These are phyloP conservation scores for Cryphonectria naterciae DNA, from an alignment of 2,329 filamentous ascomycete genomes.

Conservation along the genomic window DNA sequence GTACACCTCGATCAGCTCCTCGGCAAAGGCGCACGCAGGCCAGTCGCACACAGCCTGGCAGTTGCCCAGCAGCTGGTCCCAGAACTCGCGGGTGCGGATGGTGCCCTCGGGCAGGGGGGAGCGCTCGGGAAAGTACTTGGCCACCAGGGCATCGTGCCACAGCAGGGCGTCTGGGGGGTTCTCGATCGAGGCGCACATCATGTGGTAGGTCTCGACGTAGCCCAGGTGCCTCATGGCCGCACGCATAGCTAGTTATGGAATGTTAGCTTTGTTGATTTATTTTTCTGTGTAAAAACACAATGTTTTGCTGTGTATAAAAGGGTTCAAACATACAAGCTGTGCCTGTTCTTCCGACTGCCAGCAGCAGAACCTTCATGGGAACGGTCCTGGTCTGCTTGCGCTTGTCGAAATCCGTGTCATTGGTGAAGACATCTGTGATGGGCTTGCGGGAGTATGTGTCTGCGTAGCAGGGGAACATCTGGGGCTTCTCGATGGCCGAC, in stretches of 20 bases:
- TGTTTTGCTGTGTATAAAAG: neutral
- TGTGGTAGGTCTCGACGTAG: slow-evolving; percentile 72
- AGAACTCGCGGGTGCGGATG: slow-evolving; percentile 60
- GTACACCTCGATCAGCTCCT: slow-evolving; percentile 72
- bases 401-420: slow-evolving; percentile 69
- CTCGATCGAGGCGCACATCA: slow-evolving; percentile 72
- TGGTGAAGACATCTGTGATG: slow-evolving; percentile 64
- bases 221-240: slow-evolving; percentile 68
- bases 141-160: slow-evolving; percentile 69
- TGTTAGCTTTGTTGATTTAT: neutral
- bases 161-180: slow-evolving; percentile 69
- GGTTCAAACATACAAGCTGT: slow-evolving; percentile 63
- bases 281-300: neutral
- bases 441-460: slow-evolving; percentile 45
- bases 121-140: slow-evolving; percentile 58
- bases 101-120: slow-evolving; percentile 48
- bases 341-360: slow-evolving; percentile 71
- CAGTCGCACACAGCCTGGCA: slow-evolving; percentile 72
- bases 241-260: slow-evolving; percentile 55
- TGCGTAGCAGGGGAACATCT: slow-evolving; percentile 32
- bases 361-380: slow-evolving; percentile 72
- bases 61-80: slow-evolving; percentile 69
- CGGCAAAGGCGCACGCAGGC: slow-evolving; percentile 69
- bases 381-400: slow-evolving; percentile 66
- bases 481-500: slow-evolving; percentile 19